Percentiles rank a stretch among this genome's conserved stretches.
These are phyloP conservation scores for Penicillium cosmopolitanum DNA, from an alignment of 495 filamentous ascomycete genomes.

Conservation along the genomic window DNA sequence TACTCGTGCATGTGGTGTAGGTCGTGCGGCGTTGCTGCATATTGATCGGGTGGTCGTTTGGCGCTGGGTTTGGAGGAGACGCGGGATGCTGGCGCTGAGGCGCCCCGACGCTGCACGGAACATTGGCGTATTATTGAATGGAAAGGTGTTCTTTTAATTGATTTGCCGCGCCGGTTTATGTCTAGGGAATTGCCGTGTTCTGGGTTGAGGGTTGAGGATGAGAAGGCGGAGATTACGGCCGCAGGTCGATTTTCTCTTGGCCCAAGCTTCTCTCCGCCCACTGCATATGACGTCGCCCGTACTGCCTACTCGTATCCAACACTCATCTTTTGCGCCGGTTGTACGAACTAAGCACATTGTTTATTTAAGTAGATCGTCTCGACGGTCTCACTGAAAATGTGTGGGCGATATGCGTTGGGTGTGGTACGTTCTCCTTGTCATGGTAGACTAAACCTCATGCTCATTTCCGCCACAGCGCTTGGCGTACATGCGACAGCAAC, in stretches of 20 bases:
- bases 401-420: slow-evolving; percentile 81
- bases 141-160: background rate
- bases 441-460: background rate
- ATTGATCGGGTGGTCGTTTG: slow-evolving; percentile 28
- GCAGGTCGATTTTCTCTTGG: slow-evolving; percentile 31
- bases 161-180: background rate
- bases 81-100: slow-evolving; percentile 29
- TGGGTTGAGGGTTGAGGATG: background rate
- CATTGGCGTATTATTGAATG: slow-evolving; percentile 25
- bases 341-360: background rate
- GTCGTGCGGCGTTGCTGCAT: slow-evolving; percentile 25
- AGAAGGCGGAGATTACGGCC: slow-evolving; percentile 10
- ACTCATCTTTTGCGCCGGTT: slow-evolving; percentile 1
- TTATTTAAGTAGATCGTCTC: background rate
- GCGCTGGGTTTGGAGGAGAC: slow-evolving; percentile 24
- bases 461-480: slow-evolving; percentile 45
- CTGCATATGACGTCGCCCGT: slow-evolving; percentile 33
- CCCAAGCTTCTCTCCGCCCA: slow-evolving; percentile 31
- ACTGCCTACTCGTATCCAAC: background rate
- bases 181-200: background rate
- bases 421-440: slow-evolving; percentile 57
- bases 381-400: slow-evolving; percentile 57
- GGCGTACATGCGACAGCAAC: slow-evolving; percentile 68
- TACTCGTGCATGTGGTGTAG: slow-evolving; percentile 18
- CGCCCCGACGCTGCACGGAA: slow-evolving; percentile 41